phyloP scores from a whole-genome alignment of 805 yeast species.

The Babjeviella inositovora region DNA sequence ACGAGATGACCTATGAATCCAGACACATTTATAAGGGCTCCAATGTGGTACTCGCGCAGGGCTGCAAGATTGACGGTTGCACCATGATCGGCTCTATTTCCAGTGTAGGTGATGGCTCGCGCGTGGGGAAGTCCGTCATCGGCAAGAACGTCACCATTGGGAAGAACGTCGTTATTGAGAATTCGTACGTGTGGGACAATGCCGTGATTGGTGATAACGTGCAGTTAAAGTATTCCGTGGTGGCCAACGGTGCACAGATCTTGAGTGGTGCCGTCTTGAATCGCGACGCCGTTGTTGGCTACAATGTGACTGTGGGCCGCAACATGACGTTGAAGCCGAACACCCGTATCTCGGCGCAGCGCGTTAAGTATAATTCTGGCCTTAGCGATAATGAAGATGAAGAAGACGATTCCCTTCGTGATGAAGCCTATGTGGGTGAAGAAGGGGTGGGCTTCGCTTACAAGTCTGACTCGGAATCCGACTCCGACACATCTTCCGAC shows the following conservation, averaged over 20 bases:
- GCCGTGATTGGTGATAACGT: constrained; percentile 55
- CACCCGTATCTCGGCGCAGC: constrained; percentile 33
- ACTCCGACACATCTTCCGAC: too few relatives aligned
- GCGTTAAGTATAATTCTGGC: constrained; percentile 15
- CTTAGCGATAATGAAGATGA: constrained; percentile 12
- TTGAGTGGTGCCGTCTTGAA: constrained; percentile 32
- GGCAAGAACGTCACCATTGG: constrained; percentile 85
- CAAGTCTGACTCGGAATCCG: constrained; percentile 31
- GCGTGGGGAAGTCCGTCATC: constrained; percentile 54
- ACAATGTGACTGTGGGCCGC: constrained; percentile 48
- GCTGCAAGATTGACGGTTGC: constrained; percentile 70
- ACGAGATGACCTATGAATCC: constrained; percentile 64
- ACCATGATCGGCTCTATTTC: constrained; percentile 75
- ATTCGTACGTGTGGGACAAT: constrained; percentile 82
- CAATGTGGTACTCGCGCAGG: constrained; percentile 80
- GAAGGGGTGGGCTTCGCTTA: constrained; percentile 34
- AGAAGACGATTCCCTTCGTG: too few relatives aligned
- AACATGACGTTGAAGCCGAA: constrained; percentile 29
- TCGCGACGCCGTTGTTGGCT: constrained; percentile 72
- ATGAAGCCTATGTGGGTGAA: constrained; percentile 18
- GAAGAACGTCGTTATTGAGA: constrained; percentile 47
- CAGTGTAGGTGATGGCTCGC: constrained; percentile 59
- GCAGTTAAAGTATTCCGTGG: constrained; percentile 41
- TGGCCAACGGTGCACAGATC: constrained; percentile 50
- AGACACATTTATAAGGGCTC: constrained; percentile 83